phyloP scores from a whole-genome alignment of 352 stramenopile species.

The Pythium phragmiticola region DNA sequence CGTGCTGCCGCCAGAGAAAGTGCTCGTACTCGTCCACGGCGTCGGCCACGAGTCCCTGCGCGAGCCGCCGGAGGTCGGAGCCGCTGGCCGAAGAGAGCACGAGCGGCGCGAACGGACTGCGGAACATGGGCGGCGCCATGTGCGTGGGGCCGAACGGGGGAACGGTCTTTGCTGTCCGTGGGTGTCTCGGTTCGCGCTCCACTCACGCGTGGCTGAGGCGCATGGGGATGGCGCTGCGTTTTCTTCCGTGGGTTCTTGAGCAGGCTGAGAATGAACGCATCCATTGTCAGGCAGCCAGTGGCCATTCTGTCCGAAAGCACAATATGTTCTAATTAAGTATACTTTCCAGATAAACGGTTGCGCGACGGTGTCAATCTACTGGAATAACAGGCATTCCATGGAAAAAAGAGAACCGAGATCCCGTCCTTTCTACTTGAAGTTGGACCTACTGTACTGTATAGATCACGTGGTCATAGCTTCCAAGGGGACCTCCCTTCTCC shows the following conservation, averaged over 20 bases:
- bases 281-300: neutral
- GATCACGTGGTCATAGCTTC: neutral
- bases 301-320: neutral
- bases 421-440: constrained; percentile 9
- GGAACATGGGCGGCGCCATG: constrained; percentile 27
- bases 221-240: neutral
- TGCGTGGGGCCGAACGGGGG: too few relatives aligned
- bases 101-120: constrained; percentile 47
- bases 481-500: neutral
- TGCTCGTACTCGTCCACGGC: constrained; percentile 50
- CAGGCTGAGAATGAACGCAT: neutral
- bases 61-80: constrained; percentile 38
- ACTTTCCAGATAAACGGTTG: too few relatives aligned
- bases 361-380: neutral
- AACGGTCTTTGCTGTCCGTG: too few relatives aligned
- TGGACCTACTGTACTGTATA: neutral
- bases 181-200: too few relatives aligned
- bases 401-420: neutral
- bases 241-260: neutral
- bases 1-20: constrained; percentile 41
- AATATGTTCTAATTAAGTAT: neutral
- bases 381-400: neutral
- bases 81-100: constrained; percentile 40
- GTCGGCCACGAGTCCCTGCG: constrained; percentile 48
- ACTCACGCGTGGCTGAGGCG: too few relatives aligned